A percentile compares a stretch with the other conserved stretches of the same genome.
Conservation (phyloP, 2,329 filamentous ascomycete species). For the Scleromitrula shiraiana region DNA sequence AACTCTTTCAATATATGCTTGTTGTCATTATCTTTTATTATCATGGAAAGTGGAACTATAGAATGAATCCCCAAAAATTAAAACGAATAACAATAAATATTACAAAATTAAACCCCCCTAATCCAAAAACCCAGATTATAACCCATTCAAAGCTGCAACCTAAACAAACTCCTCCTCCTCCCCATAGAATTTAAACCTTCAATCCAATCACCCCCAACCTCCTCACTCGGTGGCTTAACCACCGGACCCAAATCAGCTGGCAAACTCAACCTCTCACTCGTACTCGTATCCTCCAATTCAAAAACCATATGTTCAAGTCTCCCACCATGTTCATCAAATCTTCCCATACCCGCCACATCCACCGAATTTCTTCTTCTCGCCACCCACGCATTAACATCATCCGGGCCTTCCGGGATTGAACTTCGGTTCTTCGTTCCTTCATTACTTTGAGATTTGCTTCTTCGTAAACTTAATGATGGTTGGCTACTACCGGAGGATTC, state of each 20-base stretch:
- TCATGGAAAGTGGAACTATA: no score
- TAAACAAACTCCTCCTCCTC: background rate
- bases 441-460: background rate
- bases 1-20: no score
- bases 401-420: background rate
- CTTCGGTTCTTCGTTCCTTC: background rate
- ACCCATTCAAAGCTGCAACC: background rate
- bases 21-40: no score
- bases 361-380: background rate
- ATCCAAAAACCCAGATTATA: no score
- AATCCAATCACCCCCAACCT: background rate
- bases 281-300: constrained; percentile 9
- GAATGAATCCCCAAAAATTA: no score
- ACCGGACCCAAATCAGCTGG: background rate
- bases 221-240: no score
- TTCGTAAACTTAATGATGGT: background rate
- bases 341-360: background rate
- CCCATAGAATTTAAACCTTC: background rate
- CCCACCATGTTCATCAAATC: no score
- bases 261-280: background rate
- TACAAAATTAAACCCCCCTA: no score
- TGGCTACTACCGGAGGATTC: background rate
- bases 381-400: background rate
- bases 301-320: no score
- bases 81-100: no score